Evolutionary conservation across 192 early-diverging fungal genomes (phyloP).

Genomic region (Backusella luteola): DNA sequence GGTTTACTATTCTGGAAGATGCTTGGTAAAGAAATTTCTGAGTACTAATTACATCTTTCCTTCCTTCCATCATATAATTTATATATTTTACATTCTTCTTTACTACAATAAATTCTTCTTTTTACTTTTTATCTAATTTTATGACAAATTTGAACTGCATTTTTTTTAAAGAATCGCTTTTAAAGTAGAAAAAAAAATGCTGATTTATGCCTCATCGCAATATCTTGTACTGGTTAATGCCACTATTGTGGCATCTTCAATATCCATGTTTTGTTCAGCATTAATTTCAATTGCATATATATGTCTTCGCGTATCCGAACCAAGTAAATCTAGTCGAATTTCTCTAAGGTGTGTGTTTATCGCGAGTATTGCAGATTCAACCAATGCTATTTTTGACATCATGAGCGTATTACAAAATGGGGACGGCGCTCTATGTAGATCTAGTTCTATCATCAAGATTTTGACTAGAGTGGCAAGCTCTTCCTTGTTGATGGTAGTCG

Average conservation of each 20-base stretch:
- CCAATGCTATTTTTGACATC: background rate
- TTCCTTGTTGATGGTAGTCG: background rate
- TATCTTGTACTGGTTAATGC: background rate
- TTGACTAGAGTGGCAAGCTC: background rate
- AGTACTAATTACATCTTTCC: background rate
- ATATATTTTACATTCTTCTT: background rate
- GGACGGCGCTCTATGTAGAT: background rate
- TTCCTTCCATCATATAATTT: background rate
- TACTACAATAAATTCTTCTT: background rate
- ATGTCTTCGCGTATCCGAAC: background rate
- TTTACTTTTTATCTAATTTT: background rate
- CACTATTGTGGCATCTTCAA: background rate
- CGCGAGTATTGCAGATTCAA: background rate
- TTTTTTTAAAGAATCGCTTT: background rate
- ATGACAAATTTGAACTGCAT: background rate
- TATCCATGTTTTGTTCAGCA: background rate
- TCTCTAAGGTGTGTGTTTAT: background rate
- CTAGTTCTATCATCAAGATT: background rate
- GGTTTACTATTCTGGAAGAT: background rate
- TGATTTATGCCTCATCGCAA: background rate
- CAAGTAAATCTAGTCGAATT: background rate
- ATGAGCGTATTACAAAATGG: background rate
- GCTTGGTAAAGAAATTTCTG: background rate
- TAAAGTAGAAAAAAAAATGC: background rate
- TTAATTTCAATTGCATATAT: background rate